These are phyloP conservation scores for Kurtzmaniella quercitrusa DNA, from an alignment of 1,139 yeast species.

Conservation along the genomic window DNA sequence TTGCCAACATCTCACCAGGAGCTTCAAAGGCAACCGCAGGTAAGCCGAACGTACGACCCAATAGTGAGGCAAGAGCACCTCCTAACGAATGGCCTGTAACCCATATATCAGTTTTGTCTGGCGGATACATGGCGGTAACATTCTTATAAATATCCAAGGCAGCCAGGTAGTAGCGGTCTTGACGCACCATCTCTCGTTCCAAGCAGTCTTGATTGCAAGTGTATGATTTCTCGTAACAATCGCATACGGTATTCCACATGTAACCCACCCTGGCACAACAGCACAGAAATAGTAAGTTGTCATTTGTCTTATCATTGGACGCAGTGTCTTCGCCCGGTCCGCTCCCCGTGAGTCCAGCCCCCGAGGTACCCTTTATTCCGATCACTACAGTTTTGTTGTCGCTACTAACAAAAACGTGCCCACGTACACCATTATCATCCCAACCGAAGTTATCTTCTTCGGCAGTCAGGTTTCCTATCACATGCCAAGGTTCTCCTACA, in stretches of 20 bases:
- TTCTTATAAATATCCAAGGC: constrained; percentile 73
- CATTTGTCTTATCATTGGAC: constrained; percentile 76
- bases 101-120: constrained; percentile 72
- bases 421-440: constrained; percentile 80
- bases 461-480: constrained; percentile 25
- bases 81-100: constrained; percentile 95
- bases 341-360: constrained; percentile 73
- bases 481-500: constrained; percentile 59
- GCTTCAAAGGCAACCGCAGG: constrained; percentile 92
- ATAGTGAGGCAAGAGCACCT: constrained; percentile 75
- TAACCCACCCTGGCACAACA: constrained; percentile 94
- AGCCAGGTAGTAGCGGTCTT: constrained; percentile 82
- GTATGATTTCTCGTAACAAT: constrained; percentile 80
- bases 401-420: constrained; percentile 78
- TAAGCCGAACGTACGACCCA: constrained; percentile 86
- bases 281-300: constrained; percentile 85
- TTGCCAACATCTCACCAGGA: constrained; percentile 87
- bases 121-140: constrained; percentile 61
- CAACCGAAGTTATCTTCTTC: constrained; percentile 66
- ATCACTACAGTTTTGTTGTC: constrained; percentile 68
- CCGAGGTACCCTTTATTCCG: constrained; percentile 89
- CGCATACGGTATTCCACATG: constrained; percentile 94
- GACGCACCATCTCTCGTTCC: constrained; percentile 67
- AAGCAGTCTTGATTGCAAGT: constrained; percentile 88
- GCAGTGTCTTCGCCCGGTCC: constrained; percentile 70